Evolutionary conservation across 768 basidiomycete genomes (phyloP), one percentile per base, ranked within the genome.

Genomic region (Flagelloscypha sp.): DNA sequence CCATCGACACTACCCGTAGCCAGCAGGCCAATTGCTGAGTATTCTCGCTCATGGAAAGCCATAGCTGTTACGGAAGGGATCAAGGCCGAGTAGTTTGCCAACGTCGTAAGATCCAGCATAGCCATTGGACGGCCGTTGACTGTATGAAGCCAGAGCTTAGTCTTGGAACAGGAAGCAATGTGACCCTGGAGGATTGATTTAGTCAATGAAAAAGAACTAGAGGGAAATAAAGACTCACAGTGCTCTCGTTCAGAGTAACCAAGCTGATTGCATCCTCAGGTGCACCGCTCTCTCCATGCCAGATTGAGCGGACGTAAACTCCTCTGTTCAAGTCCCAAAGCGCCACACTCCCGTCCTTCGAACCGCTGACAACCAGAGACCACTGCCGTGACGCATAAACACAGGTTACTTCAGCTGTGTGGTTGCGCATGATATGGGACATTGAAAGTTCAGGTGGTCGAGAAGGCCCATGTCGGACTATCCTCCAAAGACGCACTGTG

Each of bases 311-410:
- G 9, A 84, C 75, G 43, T 95, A 94, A 6, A 76, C 61, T 6
- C 84, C 83, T 18, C 77, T 65, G 50, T 95, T 94, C 35, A 90
- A 67, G 55, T 94, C 92, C 92, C 92, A 95, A 3, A 94, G 38
- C 3, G 81, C 82, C 0, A 84, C 87, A 42, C 79, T 86, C 1
- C 90, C 87, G 47, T 94, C 90, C 48, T 74, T 70, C 11, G 85
- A 84, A 7, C 88, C 88, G 44, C 85, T 92, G 28, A 92, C 72
- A 16, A 76, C 72, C 16, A 89, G 47, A 1, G 85, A 86, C 92
- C 92, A 94, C 2, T 79, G 59, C 27, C 82, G 65, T 10, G 84
- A 92, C 1, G 85, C 78, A 6, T 78, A 62, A 11, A 94, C 66
- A 45, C 73, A 81, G 1, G 66, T 54, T 16, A 94, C 72, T 31